Percentiles rank a stretch among this genome's conserved stretches.
phyloP scores from a whole-genome alignment of 2,329 filamentous ascomycete species.

The Diaporthe batatas region DNA sequence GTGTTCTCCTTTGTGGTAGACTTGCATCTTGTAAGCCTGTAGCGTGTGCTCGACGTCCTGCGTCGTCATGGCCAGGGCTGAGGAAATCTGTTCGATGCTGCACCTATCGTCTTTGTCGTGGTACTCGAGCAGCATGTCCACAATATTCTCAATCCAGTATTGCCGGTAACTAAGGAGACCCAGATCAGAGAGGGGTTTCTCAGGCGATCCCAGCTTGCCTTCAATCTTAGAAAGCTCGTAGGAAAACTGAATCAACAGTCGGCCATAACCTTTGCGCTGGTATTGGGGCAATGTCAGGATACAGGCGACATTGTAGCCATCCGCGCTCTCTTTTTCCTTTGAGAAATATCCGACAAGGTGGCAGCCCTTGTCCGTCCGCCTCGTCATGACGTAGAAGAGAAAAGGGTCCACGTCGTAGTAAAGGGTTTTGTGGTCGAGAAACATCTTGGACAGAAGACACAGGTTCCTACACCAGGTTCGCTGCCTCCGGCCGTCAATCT shows the following conservation, averaged over 20 bases:
- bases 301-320: constrained; percentile 98
- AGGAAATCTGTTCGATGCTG: constrained; percentile 88
- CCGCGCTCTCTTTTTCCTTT: constrained; percentile 97
- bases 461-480: constrained; percentile 97
- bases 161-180: constrained; percentile 94
- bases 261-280: constrained; percentile 93
- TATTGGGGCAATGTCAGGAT: constrained; percentile 97
- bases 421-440: constrained; percentile 96
- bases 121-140: constrained; percentile 84
- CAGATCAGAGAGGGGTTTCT: constrained; percentile 95
- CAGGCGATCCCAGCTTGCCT: constrained; percentile 92
- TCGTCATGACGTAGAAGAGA: constrained; percentile 98
- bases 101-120: constrained; percentile 78
- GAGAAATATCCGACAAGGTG: constrained; percentile 99
- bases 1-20: constrained; percentile 96
- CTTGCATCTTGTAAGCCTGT: constrained; percentile 93
- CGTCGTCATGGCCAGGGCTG: constrained; percentile 91
- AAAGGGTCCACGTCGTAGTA: constrained; percentile 99
- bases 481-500: constrained; percentile 95
- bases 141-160: constrained; percentile 96
- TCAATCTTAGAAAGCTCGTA: constrained; percentile 98
- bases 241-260: constrained; percentile 94
- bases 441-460: constrained; percentile 94
- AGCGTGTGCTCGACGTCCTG: constrained; percentile 96
- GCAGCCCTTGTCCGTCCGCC: constrained; percentile 87